phyloP scores from a whole-genome alignment of 257 asterid species.

The Capsicum chinense region DNA sequence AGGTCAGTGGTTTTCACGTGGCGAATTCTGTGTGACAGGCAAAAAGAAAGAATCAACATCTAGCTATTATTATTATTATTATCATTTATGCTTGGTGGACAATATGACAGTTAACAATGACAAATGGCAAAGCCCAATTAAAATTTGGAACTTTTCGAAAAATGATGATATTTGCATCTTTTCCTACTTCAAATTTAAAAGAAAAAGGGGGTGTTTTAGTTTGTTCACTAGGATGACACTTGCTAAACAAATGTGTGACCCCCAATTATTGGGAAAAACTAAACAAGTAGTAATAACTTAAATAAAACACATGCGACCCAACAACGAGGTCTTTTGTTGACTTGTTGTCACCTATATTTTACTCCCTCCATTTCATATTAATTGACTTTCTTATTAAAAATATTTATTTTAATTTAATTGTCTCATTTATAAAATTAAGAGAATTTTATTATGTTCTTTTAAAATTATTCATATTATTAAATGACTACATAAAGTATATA shows the following conservation, averaged over 20 bases:
- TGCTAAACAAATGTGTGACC: not conserved
- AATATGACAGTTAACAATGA: not conserved
- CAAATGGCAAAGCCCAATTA: not conserved
- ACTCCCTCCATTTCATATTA: too few relatives aligned
- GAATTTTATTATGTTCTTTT: too few relatives aligned
- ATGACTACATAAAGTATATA: too few relatives aligned
- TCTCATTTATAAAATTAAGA: too few relatives aligned
- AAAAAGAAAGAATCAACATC: not conserved
- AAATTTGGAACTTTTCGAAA: not conserved
- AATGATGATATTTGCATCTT: not conserved
- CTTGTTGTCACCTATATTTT: not conserved
- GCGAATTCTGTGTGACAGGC: slow-evolving; percentile 14
- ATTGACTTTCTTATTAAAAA: too few relatives aligned
- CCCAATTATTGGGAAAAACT: not conserved
- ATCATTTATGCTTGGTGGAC: not conserved
- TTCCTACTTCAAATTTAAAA: not conserved
- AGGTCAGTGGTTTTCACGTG: not conserved
- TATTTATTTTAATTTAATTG: too few relatives aligned
- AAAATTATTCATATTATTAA: too few relatives aligned
- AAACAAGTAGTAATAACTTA: not conserved
- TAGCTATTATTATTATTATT: not conserved
- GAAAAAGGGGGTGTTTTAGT: not conserved
- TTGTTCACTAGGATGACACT: slow-evolving; percentile 9
- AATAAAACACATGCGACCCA: not conserved
- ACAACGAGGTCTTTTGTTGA: not conserved